Percentiles rank a stretch among this genome's conserved stretches.
phyloP scores from a whole-genome alignment of 495 filamentous ascomycete species.

The Talaromyces borbonicus region DNA sequence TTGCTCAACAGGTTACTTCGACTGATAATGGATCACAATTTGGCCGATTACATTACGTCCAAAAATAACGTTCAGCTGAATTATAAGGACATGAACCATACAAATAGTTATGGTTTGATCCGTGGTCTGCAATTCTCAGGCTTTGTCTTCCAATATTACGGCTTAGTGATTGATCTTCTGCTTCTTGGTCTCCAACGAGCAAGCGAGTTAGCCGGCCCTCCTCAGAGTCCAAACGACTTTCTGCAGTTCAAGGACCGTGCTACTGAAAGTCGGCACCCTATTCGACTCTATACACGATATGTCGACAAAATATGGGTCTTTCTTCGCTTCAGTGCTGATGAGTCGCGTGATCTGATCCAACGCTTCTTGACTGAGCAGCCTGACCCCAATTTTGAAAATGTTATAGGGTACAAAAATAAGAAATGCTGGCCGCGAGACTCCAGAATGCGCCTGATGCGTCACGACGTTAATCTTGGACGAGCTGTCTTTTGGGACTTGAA shows the following conservation, averaged over 20 bases:
- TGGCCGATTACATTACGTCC: slow-evolving; percentile 97
- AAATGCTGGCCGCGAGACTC: slow-evolving; percentile 99
- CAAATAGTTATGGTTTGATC: slow-evolving; percentile 97
- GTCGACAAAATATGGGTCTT: slow-evolving; percentile 99
- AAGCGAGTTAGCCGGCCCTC: slow-evolving; percentile 95
- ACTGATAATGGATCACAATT: slow-evolving; percentile 98
- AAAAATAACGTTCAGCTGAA: slow-evolving; percentile 99
- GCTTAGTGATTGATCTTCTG: slow-evolving; percentile 87
- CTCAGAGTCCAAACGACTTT: slow-evolving; percentile 94
- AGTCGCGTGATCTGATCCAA: slow-evolving; percentile 93
- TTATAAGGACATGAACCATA: slow-evolving; percentile 99
- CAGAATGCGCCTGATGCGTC: slow-evolving; percentile 95
- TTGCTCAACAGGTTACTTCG: slow-evolving; percentile 86
- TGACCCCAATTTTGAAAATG: slow-evolving; percentile 98
- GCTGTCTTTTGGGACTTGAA: slow-evolving; percentile 99
- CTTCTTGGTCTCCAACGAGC: slow-evolving; percentile 90
- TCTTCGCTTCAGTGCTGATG: slow-evolving; percentile 84
- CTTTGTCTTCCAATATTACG: slow-evolving; percentile 99
- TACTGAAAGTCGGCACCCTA: slow-evolving; percentile 86
- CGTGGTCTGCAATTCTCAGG: slow-evolving; percentile 95
- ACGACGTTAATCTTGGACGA: slow-evolving; percentile 96
- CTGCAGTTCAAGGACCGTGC: slow-evolving; percentile 90
- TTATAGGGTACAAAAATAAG: slow-evolving; percentile 98
- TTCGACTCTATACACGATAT: slow-evolving; percentile 92
- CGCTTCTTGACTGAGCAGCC: slow-evolving; percentile 97